Conservation (phyloP, 345 rosid genomes). For the Rubroshorea leprosula region DNA sequence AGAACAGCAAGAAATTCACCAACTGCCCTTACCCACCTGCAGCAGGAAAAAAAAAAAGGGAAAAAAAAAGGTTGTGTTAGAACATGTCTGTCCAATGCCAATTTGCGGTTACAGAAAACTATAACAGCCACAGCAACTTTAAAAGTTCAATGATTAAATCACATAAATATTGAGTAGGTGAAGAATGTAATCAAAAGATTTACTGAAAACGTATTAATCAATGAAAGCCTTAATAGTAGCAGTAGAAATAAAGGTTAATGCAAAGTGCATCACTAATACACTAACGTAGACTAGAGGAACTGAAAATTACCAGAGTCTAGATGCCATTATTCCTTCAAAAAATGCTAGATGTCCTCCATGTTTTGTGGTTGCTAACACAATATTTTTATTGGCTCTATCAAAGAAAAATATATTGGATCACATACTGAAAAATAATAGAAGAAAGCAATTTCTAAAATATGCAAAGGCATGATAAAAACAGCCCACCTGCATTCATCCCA, state of each 20-base stretch:
- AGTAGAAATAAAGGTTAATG: neutral
- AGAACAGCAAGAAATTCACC: conserved; percentile 66
- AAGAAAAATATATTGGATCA: conserved; percentile 14
- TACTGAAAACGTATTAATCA: no score
- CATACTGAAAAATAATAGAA: conserved; percentile 11
- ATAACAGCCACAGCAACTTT: no score
- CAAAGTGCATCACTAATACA: neutral
- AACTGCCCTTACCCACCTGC: conserved; percentile 91
- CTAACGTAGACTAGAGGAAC: conserved; percentile 1
- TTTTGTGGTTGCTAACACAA: conserved; percentile 60
- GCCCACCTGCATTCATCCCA: conserved; percentile 94
- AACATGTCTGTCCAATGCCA: neutral
- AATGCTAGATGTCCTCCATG: conserved; percentile 93
- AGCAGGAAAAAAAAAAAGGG: conserved; percentile 9
- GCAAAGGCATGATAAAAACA: neutral
- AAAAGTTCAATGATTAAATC: no score
- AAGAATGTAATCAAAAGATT: neutral
- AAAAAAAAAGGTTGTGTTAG: neutral
- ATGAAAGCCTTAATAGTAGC: neutral
- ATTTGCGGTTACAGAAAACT: no score
- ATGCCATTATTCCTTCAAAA: conserved; percentile 73
- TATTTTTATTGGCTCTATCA: conserved; percentile 65
- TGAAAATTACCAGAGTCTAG: conserved; percentile 52
- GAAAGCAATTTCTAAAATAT: neutral
- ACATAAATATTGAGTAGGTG: neutral